These are phyloP conservation scores for Ciborinia camelliae DNA, from an alignment of 2,329 filamentous ascomycete species.

Conservation along the genomic window DNA sequence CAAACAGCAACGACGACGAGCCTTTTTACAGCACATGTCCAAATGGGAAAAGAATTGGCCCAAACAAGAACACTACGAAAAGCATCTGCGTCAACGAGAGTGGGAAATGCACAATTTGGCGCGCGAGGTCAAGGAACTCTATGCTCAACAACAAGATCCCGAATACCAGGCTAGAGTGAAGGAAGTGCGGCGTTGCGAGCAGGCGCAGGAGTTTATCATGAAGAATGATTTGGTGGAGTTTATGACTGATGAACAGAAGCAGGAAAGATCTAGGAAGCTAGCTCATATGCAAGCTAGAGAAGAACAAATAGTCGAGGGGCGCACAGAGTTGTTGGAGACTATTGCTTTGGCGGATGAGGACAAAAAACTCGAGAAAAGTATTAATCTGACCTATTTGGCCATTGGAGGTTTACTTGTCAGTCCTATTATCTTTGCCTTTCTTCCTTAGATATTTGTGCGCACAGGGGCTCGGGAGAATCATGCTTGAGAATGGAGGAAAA, in stretches of 20 bases:
- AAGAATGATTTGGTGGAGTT: neutral
- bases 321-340: neutral
- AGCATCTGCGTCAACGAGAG: neutral
- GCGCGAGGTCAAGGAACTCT: neutral
- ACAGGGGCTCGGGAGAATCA: neutral
- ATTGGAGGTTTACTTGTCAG: neutral
- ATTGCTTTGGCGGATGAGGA: neutral
- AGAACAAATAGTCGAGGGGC: neutral
- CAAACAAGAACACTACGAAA: neutral
- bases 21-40: neutral
- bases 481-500: neutral
- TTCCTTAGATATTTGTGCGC: neutral
- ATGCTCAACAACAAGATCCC: neutral
- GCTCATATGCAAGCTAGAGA: neutral
- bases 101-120: neutral
- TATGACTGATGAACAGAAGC: neutral
- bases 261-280: neutral
- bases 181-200: too few species aligned
- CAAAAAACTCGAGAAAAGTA: fast-evolving
- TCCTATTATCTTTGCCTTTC: neutral
- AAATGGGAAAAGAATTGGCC: neutral
- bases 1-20: neutral
- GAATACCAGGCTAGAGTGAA: neutral
- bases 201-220: neutral
- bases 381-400: neutral